Base-by-base conservation (phyloP, 148 eudicot species). In the Suaeda aralocaspica region DNA sequence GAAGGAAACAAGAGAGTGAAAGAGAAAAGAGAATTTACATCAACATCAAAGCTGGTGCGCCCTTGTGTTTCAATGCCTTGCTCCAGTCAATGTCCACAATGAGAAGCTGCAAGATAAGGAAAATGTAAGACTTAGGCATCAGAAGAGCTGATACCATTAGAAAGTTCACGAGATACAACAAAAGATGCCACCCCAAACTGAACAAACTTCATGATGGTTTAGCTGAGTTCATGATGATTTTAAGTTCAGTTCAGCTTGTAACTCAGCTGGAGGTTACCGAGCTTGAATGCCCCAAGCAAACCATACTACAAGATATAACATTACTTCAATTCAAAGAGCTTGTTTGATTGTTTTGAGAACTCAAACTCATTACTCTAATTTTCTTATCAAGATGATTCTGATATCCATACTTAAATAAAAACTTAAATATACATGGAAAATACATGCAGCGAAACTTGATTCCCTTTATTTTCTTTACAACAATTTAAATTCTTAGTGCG, bases 101-200 rank as follows among this genome's bases (percentile, higher is more conserved):
- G 5, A 55, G 16, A 42, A 69, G 51, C 72, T 69, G 72, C 72
- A 69, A 58, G 39, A 58, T 6, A 57, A 28, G 6, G 26, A 58
- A 30, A 58, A 58, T 56, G 60, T 67, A 34, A 36, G 33, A 18
- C 44, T 21, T 11, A 25, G n/a, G n/a, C n/a, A n/a, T 30, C 19
- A 39, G 30, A 28, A 2, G 53, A 49, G 24, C 53, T 7, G 19
- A 19, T 0, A 49, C 19, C 0, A 49, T 49, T 49, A 1, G 24
- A 26, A 26, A 56, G 33, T 26, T 18, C 60, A 56, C 28, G 64
- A 41, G 15, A 59, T 0, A 33, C 64, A n/a, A n/a, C n/a, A n/a
- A n/a, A n/a, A n/a, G n/a, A n/a, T n/a, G n/a, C n/a, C n/a, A n/a
- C n/a, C n/a, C n/a, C n/a, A n/a, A n/a, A n/a, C n/a, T n/a, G n/a